Evolutionary conservation across 495 filamentous ascomycete species (phyloP), one percentile per base, ranked within the genome.

Genomic region (Aspergillus coremiiformis): DNA sequence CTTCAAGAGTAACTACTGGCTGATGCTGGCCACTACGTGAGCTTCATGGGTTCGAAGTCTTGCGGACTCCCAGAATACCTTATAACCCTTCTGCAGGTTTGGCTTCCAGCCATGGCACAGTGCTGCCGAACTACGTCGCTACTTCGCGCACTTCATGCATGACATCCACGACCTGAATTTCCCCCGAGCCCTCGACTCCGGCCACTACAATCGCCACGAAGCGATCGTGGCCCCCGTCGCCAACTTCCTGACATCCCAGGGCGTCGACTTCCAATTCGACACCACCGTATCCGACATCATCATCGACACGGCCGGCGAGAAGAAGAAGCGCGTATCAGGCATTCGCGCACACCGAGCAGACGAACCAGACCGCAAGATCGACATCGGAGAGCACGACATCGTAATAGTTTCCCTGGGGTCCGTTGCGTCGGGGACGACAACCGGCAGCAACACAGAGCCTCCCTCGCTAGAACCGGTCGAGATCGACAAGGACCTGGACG

Each of bases 101-200:
- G 66, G 66, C n/a, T 70, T 76, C 55, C 61, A 70, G 49, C 66
- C 68, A 14, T 68, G 64, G 53, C 70, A 76, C 58, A 70, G 66
- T 52, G 70, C 67, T 1, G 59, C 61, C 11, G 68, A 72, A 44
- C 64, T 72, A 30, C 64, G 57, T 9, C 62, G 68, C 5, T 51
- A 53, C 27, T 24, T 72, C 1, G 51, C 55, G 9, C 59, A 57
- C 32, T 66, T 67, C 51, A 48, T 64, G 8, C 35, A 47, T 12
- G 54, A 65, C n/a, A 52, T 66, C 10, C 56, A 61, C 21, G 29
- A 47, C 17, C 37, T 76, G 1, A 64, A 66, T 24, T 51, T 60
- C 4, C 52, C 64, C 1, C 61, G 42, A 0, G 54, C 53, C 5
- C 57, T 69, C 0, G 65, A 72, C 43, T 26, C 57, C 5, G 70